These are phyloP conservation scores for Hura crepitans DNA, from an alignment of 441 rosid genomes.

Conservation along the genomic window DNA sequence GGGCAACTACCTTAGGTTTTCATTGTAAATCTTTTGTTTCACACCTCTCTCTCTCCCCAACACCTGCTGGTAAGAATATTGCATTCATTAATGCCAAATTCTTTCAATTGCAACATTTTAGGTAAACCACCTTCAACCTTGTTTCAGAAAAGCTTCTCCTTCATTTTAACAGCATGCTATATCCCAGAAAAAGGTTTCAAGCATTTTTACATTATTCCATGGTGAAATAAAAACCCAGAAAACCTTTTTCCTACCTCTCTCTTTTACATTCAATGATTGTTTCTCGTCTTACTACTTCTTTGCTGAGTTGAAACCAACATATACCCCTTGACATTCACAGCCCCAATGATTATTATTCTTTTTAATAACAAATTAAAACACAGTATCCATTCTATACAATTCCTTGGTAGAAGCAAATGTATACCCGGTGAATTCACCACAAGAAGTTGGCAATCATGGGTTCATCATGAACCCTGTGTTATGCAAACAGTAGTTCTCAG, in stretches of 20 bases:
- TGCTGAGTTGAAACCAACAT: background rate
- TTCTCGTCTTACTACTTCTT: background rate
- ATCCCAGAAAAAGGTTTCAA: background rate
- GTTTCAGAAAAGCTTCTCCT: background rate
- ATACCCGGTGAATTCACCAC: too few relatives aligned
- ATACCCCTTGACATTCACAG: background rate
- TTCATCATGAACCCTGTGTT: too few relatives aligned
- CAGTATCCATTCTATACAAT: too few relatives aligned
- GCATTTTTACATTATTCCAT: too few relatives aligned
- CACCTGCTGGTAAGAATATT: background rate
- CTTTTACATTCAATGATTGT: background rate
- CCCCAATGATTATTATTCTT: background rate
- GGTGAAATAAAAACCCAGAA: background rate
- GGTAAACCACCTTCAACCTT: constrained; percentile 11
- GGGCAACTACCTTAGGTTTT: background rate
- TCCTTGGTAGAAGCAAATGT: too few relatives aligned
- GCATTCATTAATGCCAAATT: background rate
- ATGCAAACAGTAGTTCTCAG: too few relatives aligned
- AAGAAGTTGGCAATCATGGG: too few relatives aligned
- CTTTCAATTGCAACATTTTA: background rate
- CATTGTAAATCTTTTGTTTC: background rate
- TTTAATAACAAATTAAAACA: too few relatives aligned
- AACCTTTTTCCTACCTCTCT: background rate
- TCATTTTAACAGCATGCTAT: background rate
- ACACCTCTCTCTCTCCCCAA: background rate